Conservation (phyloP, 495 filamentous ascomycete genomes). For the Jackrogersella minutella region DNA sequence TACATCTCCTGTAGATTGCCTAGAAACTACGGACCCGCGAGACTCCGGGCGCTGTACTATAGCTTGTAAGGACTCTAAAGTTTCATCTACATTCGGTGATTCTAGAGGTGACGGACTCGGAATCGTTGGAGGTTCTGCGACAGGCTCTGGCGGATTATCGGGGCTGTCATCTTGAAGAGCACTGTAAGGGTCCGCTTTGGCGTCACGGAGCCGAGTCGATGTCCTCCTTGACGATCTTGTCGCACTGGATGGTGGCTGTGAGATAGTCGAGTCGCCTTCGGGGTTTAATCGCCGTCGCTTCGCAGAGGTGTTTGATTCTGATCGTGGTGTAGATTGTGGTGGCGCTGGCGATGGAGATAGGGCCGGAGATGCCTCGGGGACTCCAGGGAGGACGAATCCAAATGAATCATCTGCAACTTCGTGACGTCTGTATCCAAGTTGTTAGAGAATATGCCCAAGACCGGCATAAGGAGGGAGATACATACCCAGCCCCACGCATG, state of each 20-base stretch:
- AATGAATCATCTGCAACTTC: slow-evolving; percentile 58
- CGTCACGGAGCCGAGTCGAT: slow-evolving; percentile 33
- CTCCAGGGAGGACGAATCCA: slow-evolving; percentile 51
- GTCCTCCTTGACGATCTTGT: slow-evolving; percentile 31
- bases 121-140: not conserved
- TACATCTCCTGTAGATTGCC: slow-evolving; percentile 15
- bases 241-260: slow-evolving; percentile 34
- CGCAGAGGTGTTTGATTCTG: slow-evolving; percentile 52
- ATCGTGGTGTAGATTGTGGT: slow-evolving; percentile 38
- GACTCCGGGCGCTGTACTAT: slow-evolving; percentile 16
- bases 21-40: slow-evolving; percentile 23
- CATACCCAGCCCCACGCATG: slow-evolving; percentile 60
- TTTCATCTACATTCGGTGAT: slow-evolving; percentile 11
- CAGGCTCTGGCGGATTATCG: slow-evolving; percentile 9
- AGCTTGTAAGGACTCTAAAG: slow-evolving; percentile 12
- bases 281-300: slow-evolving; percentile 46
- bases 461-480: not conserved
- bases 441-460: slow-evolving; percentile 18
- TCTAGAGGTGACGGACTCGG: slow-evolving; percentile 4
- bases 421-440: slow-evolving; percentile 46
- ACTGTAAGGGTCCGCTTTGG: slow-evolving; percentile 22
- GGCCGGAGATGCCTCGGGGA: slow-evolving; percentile 24
- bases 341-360: slow-evolving; percentile 2
- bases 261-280: slow-evolving; percentile 27
- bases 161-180: slow-evolving; percentile 26